A percentile compares a stretch with the other conserved stretches of the same genome.
phyloP scores from a whole-genome alignment of 2,329 filamentous ascomycete species.

The Apiospora rasikravindrae region DNA sequence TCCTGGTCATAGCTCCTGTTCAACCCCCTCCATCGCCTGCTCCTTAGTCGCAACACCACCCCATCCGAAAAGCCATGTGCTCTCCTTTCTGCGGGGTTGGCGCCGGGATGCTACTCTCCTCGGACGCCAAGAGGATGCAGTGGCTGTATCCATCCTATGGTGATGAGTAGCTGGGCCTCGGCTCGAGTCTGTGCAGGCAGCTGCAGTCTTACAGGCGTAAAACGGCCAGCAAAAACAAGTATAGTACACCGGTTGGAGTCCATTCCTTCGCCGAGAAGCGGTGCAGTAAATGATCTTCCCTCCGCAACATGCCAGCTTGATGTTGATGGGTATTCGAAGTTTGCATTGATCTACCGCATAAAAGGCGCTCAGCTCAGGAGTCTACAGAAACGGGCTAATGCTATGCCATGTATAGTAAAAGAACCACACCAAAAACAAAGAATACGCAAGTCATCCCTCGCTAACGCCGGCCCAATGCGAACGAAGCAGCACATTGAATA shows the following conservation, averaged over 20 bases:
- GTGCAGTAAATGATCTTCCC: neutral
- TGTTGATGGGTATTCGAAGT: neutral
- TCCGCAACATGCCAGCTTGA: neutral
- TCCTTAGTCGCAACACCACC: neutral
- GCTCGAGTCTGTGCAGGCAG: neutral
- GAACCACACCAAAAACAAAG: constrained; percentile 17
- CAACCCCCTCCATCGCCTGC: neutral
- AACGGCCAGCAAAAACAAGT: neutral
- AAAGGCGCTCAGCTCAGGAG: neutral
- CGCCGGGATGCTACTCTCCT: neutral
- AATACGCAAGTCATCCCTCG: neutral
- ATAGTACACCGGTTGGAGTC: neutral
- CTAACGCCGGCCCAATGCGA: constrained; percentile 19
- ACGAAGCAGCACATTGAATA: neutral
- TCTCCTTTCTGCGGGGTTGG: constrained; percentile 12
- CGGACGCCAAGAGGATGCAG: neutral
- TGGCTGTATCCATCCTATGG: neutral
- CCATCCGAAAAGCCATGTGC: neutral
- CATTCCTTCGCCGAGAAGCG: neutral
- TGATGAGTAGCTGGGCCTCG: neutral
- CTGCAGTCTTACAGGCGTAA: neutral
- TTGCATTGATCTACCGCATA: neutral
- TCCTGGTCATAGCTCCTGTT: neutral
- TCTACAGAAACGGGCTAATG: constrained; percentile 6
- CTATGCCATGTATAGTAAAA: neutral